Evolutionary conservation across 2,329 filamentous ascomycete species (phyloP).

Genomic region (Talaromyces sp.): DNA sequence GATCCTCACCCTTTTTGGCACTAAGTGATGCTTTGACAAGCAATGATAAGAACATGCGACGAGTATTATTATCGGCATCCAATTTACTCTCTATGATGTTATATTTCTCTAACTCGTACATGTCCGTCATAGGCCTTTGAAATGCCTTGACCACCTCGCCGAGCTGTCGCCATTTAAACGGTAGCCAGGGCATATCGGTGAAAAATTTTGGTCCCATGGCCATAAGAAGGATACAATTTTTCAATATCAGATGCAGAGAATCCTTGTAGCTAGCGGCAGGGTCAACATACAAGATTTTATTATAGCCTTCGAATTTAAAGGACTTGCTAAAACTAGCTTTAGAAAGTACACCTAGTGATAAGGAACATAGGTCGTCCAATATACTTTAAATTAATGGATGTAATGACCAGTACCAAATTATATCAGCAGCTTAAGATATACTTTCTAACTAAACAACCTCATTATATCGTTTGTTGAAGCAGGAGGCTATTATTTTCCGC

Average conservation of each 20-base stretch:
- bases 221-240: conserved; percentile 2
- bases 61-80: not conserved
- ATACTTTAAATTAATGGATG: not conserved
- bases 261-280: conserved; percentile 1
- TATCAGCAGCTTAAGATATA: not conserved
- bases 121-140: conserved; percentile 1
- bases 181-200: not conserved
- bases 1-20: not conserved
- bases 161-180: conserved; percentile 1
- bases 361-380: not conserved
- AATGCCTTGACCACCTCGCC: conserved; percentile 1
- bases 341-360: not conserved
- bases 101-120: conserved; percentile 1
- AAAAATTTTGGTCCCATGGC: not conserved
- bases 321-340: not conserved
- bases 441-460: not conserved
- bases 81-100: not conserved
- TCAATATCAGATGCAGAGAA: not conserved
- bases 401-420: conserved; percentile 1
- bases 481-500: conserved; percentile 1
- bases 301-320: not conserved
- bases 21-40: not conserved
- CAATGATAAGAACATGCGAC: not conserved
- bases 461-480: conserved; percentile 3
- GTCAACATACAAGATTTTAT: not conserved